Evolutionary conservation across 176 grass and related monocot genomes (phyloP), one percentile per base, ranked within the genome.

Genomic region (Ensete glaucum): DNA sequence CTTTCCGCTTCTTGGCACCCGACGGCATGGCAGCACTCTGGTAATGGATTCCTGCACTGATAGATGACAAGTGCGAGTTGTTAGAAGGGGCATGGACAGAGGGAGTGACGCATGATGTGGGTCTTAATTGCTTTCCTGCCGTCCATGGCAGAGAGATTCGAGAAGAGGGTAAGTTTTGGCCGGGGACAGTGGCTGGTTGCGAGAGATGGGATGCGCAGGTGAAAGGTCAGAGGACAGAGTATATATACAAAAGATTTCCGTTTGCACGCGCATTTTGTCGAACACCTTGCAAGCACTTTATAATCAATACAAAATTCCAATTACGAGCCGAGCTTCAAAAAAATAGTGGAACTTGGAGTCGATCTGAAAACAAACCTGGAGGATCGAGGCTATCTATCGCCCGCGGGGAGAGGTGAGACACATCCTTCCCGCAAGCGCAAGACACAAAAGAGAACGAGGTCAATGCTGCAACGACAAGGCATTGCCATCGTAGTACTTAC

Each of bases 1-100:
- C 52, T 73, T 57, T 73, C 52, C 53, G 24, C 72, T 55, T 73
- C 53, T 73, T 73, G 6, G 72, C 52, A 56, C 72, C 72, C 8
- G 50, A 26, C 11, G 72, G 72, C 72, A 73, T 73, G 52, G 53
- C 52, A 1, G 53, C 14, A 16, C 16, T 43, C 34, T 43, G 3
- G 34, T 6, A 6, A 43, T 43, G 34, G 34, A 6, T 43, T 43
- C 34, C 34, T 43, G 0, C 4, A 6, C 34, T 43, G 4, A 43
- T 43, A 43, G 34, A 43, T 43, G 0, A 43, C 5, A 43, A 43
- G 34, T 43, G 34, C 34, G 34, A 43, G 34, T 43, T 6, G 34
- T 43, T 43, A 43, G 34, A 43, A 43, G 34, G 4, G 34, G 34
- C 6, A 43, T 60, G 17, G 57, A 60, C 17, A 20, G 13, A 19